phyloP scores from a whole-genome alignment of 768 basidiomycete species.

The Boletus tomentosulus region DNA sequence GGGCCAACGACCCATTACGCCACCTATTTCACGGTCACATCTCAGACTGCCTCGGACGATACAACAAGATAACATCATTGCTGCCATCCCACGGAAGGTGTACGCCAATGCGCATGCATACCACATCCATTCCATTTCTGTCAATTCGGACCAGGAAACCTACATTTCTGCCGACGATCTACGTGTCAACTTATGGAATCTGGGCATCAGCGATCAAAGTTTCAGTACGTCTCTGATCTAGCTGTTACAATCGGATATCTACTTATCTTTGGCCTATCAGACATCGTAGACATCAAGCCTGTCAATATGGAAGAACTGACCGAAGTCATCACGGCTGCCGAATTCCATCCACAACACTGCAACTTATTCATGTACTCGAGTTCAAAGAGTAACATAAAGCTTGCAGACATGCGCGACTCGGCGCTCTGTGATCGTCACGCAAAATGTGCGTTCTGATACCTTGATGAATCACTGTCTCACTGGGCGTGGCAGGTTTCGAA shows the following conservation, averaged over 20 bases:
- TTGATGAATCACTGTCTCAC: conserved; percentile 7
- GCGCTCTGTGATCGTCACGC: conserved; percentile 95
- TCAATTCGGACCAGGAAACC: conserved; percentile 99
- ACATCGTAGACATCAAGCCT: conserved; percentile 99
- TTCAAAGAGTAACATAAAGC: conserved; percentile 99
- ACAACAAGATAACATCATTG: conserved; percentile 96
- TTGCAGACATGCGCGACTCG: conserved; percentile 98
- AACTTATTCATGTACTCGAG: conserved; percentile 99
- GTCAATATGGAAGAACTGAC: conserved; percentile 99
- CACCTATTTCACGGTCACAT: conserved; percentile 53
- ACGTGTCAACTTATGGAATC: conserved; percentile 96
- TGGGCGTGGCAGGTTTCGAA: conserved; percentile 73
- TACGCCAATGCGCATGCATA: conserved; percentile 99
- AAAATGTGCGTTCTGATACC: conserved; percentile 65
- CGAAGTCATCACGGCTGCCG: conserved; percentile 99
- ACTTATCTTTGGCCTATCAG: conserved; percentile 38
- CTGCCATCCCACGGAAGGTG: conserved; percentile 96
- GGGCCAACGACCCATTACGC: conserved; percentile 65
- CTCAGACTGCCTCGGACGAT: conserved; percentile 88
- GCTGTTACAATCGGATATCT: not conserved
- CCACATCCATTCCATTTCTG: conserved; percentile 99
- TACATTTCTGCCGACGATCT: conserved; percentile 99
- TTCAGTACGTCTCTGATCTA: conserved; percentile 70
- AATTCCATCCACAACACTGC: conserved; percentile 97
- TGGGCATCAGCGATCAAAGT: conserved; percentile 97